These are phyloP conservation scores for Chernovozyma sophiae-reginae DNA, from an alignment of 1,139 yeast species.

Conservation along the genomic window DNA sequence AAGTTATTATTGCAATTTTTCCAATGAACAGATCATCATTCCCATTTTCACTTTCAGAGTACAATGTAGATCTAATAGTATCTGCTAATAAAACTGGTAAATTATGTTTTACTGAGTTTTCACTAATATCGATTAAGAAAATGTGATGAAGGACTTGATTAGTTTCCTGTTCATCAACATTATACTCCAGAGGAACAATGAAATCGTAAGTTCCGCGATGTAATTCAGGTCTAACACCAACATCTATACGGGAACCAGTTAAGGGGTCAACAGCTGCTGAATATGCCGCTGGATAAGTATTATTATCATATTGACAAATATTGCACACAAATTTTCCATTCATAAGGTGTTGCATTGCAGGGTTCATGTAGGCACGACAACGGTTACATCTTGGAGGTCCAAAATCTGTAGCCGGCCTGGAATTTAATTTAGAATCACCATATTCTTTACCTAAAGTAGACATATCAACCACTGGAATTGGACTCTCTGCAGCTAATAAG, in stretches of 20 bases:
- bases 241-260: slow-evolving; percentile 60
- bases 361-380: slow-evolving; percentile 87
- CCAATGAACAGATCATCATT: slow-evolving; percentile 14
- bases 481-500: slow-evolving; percentile 40
- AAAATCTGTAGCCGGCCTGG: slow-evolving; percentile 24
- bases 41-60: slow-evolving; percentile 14
- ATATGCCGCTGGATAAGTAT: slow-evolving; percentile 67
- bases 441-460: slow-evolving; percentile 26
- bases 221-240: slow-evolving; percentile 67
- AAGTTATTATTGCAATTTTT: slow-evolving; percentile 69
- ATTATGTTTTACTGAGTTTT: slow-evolving; percentile 58
- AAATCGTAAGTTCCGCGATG: slow-evolving; percentile 84
- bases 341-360: slow-evolving; percentile 68
- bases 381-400: slow-evolving; percentile 90
- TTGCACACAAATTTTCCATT: slow-evolving; percentile 76
- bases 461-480: slow-evolving; percentile 70
- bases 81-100: slow-evolving; percentile 68
- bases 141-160: slow-evolving; percentile 59
- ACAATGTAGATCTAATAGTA: slow-evolving; percentile 62
- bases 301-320: slow-evolving; percentile 74
- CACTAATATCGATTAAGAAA: slow-evolving; percentile 72
- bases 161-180: slow-evolving; percentile 37
- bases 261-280: slow-evolving; percentile 56
- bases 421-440: slow-evolving; percentile 11
- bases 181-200: slow-evolving; percentile 70